Evolutionary conservation across 1,284 basidiomycete genomes (phyloP).

Genomic region (Phlebopus sp.): DNA sequence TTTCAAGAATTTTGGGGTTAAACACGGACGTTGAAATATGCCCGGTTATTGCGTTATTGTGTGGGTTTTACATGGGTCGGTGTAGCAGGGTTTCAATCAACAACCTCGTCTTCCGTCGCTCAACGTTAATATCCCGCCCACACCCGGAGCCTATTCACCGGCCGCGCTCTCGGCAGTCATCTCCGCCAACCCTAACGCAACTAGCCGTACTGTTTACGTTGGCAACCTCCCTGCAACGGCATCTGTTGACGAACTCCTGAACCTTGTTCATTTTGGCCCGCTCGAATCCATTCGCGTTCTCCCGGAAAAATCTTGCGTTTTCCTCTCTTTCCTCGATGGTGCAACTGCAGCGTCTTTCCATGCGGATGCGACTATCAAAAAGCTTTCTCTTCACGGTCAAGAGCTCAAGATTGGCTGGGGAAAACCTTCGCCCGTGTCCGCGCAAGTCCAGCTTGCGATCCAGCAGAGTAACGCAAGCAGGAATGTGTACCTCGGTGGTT

Average conservation of each 20-base stretch:
- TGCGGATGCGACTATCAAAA: conserved; percentile 92
- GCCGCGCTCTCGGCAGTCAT: conserved; percentile 65
- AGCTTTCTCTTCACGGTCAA: conserved; percentile 84
- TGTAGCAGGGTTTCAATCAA: conserved; percentile 36
- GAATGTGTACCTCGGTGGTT: conserved; percentile 91
- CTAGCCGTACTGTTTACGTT: conserved; percentile 93
- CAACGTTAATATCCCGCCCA: conserved; percentile 55
- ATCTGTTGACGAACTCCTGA: conserved; percentile 95
- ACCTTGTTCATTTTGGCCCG: conserved; percentile 96
- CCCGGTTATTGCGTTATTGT: conserved; percentile 6
- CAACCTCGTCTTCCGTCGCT: conserved; percentile 63
- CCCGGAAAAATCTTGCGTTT: conserved; percentile 98
- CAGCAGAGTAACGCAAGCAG: conserved; percentile 87
- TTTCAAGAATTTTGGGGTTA: background rate
- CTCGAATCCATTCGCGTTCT: conserved; percentile 93
- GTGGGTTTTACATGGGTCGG: conserved; percentile 3
- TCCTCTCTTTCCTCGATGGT: conserved; percentile 94
- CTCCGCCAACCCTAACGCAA: conserved; percentile 59
- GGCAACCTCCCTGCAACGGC: conserved; percentile 96
- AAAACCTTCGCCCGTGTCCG: conserved; percentile 84
- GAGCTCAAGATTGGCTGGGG: conserved; percentile 98
- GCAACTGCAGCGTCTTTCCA: conserved; percentile 91
- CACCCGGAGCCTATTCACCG: conserved; percentile 68
- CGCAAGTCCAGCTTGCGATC: conserved; percentile 82
- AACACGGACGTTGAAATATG: background rate